Evolutionary conservation across 257 asterid genomes (phyloP).

Genomic region (Mentha longifolia): DNA sequence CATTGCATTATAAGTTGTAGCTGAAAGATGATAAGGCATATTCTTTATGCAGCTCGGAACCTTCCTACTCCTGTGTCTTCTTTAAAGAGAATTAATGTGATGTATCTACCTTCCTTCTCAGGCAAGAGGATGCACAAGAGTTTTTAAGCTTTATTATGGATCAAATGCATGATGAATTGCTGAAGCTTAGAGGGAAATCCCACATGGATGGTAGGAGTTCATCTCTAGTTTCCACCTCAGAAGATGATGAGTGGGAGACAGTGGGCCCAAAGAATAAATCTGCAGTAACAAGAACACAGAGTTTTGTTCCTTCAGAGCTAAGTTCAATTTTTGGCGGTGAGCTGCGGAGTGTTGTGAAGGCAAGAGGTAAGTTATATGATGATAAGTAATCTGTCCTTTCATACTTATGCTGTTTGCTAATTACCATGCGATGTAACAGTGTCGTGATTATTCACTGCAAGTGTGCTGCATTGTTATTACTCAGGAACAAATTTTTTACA

Average conservation of each 20-base stretch:
- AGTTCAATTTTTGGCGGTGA: conserved; percentile 87
- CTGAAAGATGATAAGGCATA: background rate
- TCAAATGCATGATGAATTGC: conserved; percentile 94
- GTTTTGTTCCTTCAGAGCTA: conserved; percentile 74
- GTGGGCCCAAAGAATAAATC: conserved; percentile 98
- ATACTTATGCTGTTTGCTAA: conserved; percentile 5
- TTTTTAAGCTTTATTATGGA: conserved; percentile 80
- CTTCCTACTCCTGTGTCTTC: conserved; percentile 4
- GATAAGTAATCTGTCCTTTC: conserved; percentile 20
- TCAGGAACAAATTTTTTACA: background rate
- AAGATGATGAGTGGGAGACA: conserved; percentile 97
- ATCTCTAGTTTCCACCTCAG: conserved; percentile 68
- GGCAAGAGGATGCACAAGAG: conserved; percentile 99
- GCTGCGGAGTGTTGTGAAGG: conserved; percentile 77
- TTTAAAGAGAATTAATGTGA: conserved; percentile 8
- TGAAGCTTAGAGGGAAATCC: conserved; percentile 75
- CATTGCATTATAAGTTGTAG: conserved; percentile 4
- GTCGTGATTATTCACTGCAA: conserved; percentile 21
- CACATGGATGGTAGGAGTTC: conserved; percentile 56
- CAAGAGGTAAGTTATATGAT: conserved; percentile 57
- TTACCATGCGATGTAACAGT: conserved; percentile 4
- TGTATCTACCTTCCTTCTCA: conserved; percentile 35
- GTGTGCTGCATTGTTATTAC: conserved; percentile 1
- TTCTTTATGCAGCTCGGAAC: conserved; percentile 21
- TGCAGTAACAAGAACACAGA: conserved; percentile 88